Evolutionary conservation across 2,329 filamentous ascomycete species (phyloP).

Genomic region (Talaromyces sp.): DNA sequence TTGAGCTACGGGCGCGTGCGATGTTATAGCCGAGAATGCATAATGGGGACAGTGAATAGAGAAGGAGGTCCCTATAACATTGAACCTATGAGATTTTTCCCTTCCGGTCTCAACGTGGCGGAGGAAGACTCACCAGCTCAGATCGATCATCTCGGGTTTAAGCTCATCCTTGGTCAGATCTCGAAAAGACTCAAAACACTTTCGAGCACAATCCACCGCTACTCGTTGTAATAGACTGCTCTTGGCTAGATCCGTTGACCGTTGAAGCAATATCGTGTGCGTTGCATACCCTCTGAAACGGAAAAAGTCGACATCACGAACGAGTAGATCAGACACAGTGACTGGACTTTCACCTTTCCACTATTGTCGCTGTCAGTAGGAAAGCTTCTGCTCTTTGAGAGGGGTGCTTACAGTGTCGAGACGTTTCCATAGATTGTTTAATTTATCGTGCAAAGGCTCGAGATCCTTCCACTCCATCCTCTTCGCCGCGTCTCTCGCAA

Average conservation of each 20-base stretch:
- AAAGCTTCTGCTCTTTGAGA: not conserved
- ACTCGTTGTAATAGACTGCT: not conserved
- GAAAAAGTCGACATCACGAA: not conserved
- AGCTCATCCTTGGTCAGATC: not conserved
- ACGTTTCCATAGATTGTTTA: not conserved
- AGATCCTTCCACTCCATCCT: not conserved
- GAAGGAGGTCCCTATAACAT: conserved; percentile 1
- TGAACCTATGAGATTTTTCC: not conserved
- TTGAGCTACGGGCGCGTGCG: not conserved
- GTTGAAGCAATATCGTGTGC: not conserved
- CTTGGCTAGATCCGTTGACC: conserved; percentile 1
- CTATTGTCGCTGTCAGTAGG: not conserved
- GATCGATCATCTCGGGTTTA: not conserved
- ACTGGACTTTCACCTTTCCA: not conserved
- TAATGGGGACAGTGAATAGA: conserved; percentile 4
- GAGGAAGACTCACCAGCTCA: not conserved
- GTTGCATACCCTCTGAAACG: conserved; percentile 4
- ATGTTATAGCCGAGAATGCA: conserved; percentile 9
- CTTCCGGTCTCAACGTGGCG: not conserved
- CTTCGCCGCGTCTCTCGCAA: too few species aligned
- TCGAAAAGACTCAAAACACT: not conserved
- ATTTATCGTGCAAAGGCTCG: not conserved
- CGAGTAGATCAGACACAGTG: not conserved
- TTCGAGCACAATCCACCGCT: not conserved
- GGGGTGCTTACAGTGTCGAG: conserved; percentile 5